Base-by-base conservation (phyloP, 1,139 yeast genomes). In the Nakaseomyces nivariensis region DNA sequence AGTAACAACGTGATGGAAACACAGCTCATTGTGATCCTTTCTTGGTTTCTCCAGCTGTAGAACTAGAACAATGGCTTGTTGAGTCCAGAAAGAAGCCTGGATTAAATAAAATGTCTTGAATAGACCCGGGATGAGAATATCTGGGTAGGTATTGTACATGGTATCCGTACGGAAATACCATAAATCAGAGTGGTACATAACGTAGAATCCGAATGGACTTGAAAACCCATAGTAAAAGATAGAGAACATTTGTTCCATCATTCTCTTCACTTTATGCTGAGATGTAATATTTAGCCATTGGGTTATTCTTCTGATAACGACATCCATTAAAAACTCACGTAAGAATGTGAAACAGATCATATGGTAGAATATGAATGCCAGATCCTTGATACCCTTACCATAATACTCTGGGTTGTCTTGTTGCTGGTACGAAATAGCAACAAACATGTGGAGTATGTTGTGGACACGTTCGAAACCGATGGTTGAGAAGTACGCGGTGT, bases 71-170 rank as follows among this genome's bases (percentile, higher is more conserved):
- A 85, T 78, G 0, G 90, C 81, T 69, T 90, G 97, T 71, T 90
- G 97, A 13, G 87, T 81, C 97, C 97, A 90, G 68, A 87, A 90
- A 1, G 96, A 85, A 9, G 97, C 96, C 70, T 90, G 97, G 41
- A 87, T 80, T 56, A 90, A 73, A 67, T 90, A 90, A 65, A 83
- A 90, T 11, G 79, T 65, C 70, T 90, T 90, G 71, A 86, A 84
- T 54, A 75, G 72, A 52, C 73, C 74, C 52, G 78, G 82, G 63
- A 85, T 87, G 34, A 84, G 74, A 54, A 76, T 74, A 69, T 90
- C 96, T n/a, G 97, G 97, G 64, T 84, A 90, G 33, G 76, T 71
- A 49, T 69, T 75, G 66, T 86, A 90, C 70, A 89, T 83, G 45
- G 85, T 80, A 4, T 79, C 73, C 8, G 96, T 89, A 63, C 85